phyloP scores from a whole-genome alignment of 2,329 filamentous ascomycete species.

The Beauveria bassiana region DNA sequence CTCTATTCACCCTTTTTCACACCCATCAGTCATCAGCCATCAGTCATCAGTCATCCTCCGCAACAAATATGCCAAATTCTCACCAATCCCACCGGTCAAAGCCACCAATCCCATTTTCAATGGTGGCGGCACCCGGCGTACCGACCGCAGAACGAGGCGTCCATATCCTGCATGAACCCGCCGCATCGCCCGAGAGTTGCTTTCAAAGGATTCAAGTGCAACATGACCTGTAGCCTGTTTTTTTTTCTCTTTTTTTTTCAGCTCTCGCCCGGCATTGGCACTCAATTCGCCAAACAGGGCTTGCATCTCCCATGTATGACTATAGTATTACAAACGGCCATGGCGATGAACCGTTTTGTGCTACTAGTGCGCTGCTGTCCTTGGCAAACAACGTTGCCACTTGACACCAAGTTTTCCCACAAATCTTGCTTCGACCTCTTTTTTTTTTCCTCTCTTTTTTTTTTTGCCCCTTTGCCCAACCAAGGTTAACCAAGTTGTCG shows the following conservation, averaged over 20 bases:
- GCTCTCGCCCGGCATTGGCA: not conserved
- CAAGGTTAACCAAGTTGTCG: not conserved
- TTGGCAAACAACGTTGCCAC: not conserved
- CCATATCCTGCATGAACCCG: not conserved
- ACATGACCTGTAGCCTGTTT: not conserved
- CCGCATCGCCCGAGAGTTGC: too few relatives aligned
- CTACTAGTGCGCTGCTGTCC: not conserved
- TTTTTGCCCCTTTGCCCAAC: not conserved
- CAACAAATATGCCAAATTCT: not conserved
- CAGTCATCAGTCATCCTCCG: too few relatives aligned
- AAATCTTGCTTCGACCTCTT: not conserved
- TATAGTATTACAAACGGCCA: not conserved
- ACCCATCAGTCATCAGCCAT: not conserved
- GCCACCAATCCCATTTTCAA: not conserved
- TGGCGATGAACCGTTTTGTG: not conserved
- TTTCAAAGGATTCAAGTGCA: not conserved
- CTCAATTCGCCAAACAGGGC: not conserved
- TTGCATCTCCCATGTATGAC: constrained; percentile 2
- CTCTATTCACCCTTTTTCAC: not conserved
- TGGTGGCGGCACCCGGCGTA: not conserved
- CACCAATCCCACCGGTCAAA: not conserved
- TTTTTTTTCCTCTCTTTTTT: not conserved
- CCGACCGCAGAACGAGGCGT: not conserved
- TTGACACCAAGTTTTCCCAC: not conserved
- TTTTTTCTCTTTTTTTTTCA: not conserved